phyloP scores from a whole-genome alignment of 331 rosid genomes.

The Saraca asoca region DNA sequence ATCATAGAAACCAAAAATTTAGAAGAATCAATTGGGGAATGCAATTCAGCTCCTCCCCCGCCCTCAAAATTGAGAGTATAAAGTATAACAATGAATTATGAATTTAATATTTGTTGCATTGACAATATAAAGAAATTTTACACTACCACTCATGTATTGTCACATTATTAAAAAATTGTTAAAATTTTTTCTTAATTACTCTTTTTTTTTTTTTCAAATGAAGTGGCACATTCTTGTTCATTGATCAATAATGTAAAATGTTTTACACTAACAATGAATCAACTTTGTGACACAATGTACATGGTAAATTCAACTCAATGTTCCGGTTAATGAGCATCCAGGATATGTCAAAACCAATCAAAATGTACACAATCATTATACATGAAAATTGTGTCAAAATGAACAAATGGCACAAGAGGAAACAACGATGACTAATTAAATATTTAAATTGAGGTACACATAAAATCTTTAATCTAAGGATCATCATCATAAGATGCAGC shows the following conservation, averaged over 20 bases:
- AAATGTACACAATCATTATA: constrained; percentile 11
- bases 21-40: not conserved
- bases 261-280: not conserved
- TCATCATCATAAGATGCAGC: constrained; percentile 64
- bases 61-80: too few species aligned
- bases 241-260: too few species aligned
- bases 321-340: constrained; percentile 10
- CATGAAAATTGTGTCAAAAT: constrained; percentile 21
- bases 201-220: too few species aligned
- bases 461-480: constrained; percentile 51
- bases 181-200: too few species aligned
- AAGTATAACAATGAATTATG: too few species aligned
- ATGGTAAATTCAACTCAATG: constrained; percentile 17
- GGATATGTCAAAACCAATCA: not conserved
- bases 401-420: constrained; percentile 3
- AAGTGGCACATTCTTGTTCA: too few species aligned
- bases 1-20: not conserved
- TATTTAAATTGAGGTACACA: constrained; percentile 2
- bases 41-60: too few species aligned
- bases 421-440: not conserved
- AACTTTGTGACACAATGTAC: not conserved
- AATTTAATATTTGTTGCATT: too few species aligned
- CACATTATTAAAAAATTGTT: too few species aligned
- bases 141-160: too few species aligned
- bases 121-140: too few species aligned